Evolutionary conservation across 805 yeast species (phyloP).

Genomic region (Pichia paraexigua): DNA sequence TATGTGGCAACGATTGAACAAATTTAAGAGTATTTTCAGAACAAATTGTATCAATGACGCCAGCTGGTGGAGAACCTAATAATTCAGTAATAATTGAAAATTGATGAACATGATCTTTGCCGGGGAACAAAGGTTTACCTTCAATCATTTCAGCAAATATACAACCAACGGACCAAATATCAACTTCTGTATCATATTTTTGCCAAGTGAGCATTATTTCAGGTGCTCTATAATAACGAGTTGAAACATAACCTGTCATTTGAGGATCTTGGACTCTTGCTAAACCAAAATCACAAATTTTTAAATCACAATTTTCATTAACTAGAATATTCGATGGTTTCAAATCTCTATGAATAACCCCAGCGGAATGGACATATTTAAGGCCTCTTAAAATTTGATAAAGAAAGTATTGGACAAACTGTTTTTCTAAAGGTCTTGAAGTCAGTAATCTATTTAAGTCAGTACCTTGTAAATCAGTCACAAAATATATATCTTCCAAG

Average conservation of each 20-base stretch:
- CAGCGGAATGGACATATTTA: conserved; percentile 92
- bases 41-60: conserved; percentile 92
- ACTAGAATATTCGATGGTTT: conserved; percentile 70
- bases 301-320: conserved; percentile 64
- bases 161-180: conserved; percentile 78
- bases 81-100: conserved; percentile 94
- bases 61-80: conserved; percentile 88
- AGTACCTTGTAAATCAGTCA: conserved; percentile 94
- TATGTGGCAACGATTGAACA: conserved; percentile 85
- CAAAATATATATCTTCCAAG: conserved; percentile 90
- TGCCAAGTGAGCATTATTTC: conserved; percentile 72
- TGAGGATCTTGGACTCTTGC: conserved; percentile 47
- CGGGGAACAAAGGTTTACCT: conserved; percentile 64
- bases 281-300: conserved; percentile 76
- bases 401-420: conserved; percentile 91
- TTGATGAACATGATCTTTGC: conserved; percentile 96
- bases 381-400: conserved; percentile 93
- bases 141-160: conserved; percentile 62
- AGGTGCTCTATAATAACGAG: conserved; percentile 81
- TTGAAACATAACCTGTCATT: conserved; percentile 76
- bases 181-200: conserved; percentile 69
- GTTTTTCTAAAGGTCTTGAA: conserved; percentile 90
- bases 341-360: conserved; percentile 83
- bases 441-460: conserved; percentile 88
- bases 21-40: conserved; percentile 91